A percentile compares a stretch with the other conserved stretches of the same genome.
Evolutionary conservation across 1,284 basidiomycete genomes (phyloP).

Genomic region (Malassezia pachydermatis): DNA sequence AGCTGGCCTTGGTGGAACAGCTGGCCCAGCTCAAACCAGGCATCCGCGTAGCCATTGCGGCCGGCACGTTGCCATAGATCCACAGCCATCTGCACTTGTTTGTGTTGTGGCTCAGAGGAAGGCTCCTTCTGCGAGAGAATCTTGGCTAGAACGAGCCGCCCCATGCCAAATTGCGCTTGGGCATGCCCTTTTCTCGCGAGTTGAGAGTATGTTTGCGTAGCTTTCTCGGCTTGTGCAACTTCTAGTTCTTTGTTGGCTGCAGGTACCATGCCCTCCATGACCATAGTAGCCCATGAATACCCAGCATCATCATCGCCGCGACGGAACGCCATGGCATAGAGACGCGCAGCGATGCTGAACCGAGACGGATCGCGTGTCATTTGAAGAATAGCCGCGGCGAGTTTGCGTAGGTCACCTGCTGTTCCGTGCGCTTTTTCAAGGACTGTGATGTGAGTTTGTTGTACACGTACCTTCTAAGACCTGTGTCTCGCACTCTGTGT

Average conservation of each 20-base stretch:
- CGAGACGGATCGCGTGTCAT: not conserved
- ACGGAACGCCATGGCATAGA: slow-evolving; percentile 10
- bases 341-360: not conserved
- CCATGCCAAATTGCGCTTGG: slow-evolving; percentile 26
- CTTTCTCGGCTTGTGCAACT: slow-evolving; percentile 19
- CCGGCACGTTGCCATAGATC: slow-evolving; percentile 30
- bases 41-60: slow-evolving; percentile 28
- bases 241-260: slow-evolving; percentile 16
- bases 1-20: slow-evolving; percentile 23
- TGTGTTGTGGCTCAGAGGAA: slow-evolving; percentile 16
- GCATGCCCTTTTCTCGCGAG: slow-evolving; percentile 30
- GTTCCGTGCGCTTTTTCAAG: not conserved
- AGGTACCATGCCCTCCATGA: slow-evolving; percentile 25
- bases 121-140: slow-evolving; percentile 12
- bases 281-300: slow-evolving; percentile 36
- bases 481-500: slow-evolving; percentile 1
- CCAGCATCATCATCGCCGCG: slow-evolving; percentile 29
- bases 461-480: not conserved
- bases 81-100: slow-evolving; percentile 18
- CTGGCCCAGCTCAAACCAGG: slow-evolving; percentile 31
- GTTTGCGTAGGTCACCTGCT: slow-evolving; percentile 1
- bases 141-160: slow-evolving; percentile 25
- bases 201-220: slow-evolving; percentile 22
- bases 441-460: not conserved
- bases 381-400: slow-evolving; percentile 10